Percentiles rank a stretch among this genome's conserved stretches.
Conservation (phyloP, 495 filamentous ascomycete species). For the Trichoderma erinaceum region DNA sequence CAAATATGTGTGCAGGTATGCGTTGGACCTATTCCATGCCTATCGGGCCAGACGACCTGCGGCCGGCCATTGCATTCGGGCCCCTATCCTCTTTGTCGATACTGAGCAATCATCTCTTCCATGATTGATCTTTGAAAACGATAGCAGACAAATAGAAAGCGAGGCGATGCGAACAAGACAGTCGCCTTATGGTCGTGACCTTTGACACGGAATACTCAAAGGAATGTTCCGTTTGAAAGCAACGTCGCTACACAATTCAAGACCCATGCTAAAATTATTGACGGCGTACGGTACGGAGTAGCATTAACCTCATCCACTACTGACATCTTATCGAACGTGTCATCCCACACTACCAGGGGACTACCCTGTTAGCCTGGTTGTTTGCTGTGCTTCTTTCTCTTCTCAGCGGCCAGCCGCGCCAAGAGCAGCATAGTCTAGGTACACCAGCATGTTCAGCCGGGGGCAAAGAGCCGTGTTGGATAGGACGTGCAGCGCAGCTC, state of each 20-base stretch:
- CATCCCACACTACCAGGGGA: not conserved
- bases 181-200: no score
- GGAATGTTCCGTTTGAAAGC: no score
- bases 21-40: not conserved
- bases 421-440: not conserved
- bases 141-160: no score
- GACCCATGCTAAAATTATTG: not conserved
- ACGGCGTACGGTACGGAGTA: not conserved
- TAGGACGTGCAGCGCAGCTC: not conserved
- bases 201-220: no score
- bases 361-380: not conserved
- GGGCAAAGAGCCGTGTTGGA: not conserved
- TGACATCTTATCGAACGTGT: constrained; percentile 7
- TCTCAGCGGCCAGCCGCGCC: constrained; percentile 1
- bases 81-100: no score
- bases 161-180: no score
- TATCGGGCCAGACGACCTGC: no score
- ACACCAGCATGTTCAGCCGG: constrained; percentile 4
- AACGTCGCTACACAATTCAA: not conserved
- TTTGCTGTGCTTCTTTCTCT: constrained; percentile 2
- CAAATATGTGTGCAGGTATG: not conserved
- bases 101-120: no score
- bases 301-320: constrained; percentile 6
- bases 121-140: no score
- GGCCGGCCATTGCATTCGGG: no score